Percentiles rank a stretch among this genome's conserved stretches.
Evolutionary conservation across 805 yeast genomes (phyloP).

Genomic region (Lipomyces yamadae): DNA sequence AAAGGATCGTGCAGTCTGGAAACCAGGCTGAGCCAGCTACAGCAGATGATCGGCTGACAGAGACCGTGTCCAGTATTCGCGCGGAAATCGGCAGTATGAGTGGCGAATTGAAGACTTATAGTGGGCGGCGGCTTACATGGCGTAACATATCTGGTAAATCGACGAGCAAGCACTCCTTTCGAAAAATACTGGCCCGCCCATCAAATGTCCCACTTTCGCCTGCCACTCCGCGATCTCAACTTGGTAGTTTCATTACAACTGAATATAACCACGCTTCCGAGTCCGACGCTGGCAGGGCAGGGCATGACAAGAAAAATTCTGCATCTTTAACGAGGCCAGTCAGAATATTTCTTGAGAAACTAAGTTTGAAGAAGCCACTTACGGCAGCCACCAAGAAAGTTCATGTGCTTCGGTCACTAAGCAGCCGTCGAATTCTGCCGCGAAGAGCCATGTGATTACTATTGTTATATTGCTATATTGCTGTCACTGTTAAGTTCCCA

Average conservation of each 20-base stretch:
- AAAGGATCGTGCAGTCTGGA: not conserved
- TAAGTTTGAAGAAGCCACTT: not conserved
- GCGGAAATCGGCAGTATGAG: not conserved
- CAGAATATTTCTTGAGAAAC: not conserved
- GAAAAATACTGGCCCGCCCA: not conserved
- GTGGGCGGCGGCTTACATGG: not conserved
- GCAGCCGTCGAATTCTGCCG: constrained; percentile 1
- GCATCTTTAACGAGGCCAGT: not conserved
- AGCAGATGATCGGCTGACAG: not conserved
- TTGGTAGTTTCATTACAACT: constrained; percentile 1
- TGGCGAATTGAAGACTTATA: not conserved
- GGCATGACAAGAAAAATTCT: not conserved
- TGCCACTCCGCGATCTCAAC: not conserved
- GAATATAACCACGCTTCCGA: not conserved
- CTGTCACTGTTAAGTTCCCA: not conserved
- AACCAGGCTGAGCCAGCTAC: not conserved
- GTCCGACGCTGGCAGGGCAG: not conserved
- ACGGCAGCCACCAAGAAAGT: not conserved
- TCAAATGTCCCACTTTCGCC: not conserved
- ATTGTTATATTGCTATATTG: not conserved
- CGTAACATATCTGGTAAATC: not conserved
- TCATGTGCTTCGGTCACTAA: not conserved
- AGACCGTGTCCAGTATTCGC: not conserved
- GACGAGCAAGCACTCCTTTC: not conserved
- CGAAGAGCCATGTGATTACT: not conserved